Evolutionary conservation across 768 basidiomycete genomes (phyloP).

Genomic region (Cyclocybe cylindracea): DNA sequence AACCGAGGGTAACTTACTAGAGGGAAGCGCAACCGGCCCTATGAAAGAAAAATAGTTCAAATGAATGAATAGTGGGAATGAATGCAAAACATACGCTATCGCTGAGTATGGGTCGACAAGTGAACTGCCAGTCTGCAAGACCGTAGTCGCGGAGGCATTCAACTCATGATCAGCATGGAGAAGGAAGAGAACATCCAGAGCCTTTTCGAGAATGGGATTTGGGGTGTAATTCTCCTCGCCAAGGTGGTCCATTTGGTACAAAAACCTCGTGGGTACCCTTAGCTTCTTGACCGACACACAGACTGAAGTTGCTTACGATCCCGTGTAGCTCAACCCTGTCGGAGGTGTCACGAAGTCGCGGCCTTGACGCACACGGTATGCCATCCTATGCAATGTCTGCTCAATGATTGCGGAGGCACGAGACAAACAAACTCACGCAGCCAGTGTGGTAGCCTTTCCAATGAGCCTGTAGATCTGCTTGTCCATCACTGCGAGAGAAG

Average conservation of each 20-base stretch:
- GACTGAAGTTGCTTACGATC: constrained; percentile 51
- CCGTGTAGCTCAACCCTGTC: constrained; percentile 79
- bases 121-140: constrained; percentile 86
- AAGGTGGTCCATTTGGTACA: constrained; percentile 90
- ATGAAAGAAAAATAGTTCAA: neutral
- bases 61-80: neutral
- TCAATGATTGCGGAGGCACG: constrained; percentile 1
- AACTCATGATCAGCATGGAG: constrained; percentile 91
- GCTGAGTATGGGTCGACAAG: constrained; percentile 91
- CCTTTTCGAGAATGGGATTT: constrained; percentile 83
- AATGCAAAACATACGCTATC: constrained; percentile 54
- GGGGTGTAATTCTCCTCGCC: constrained; percentile 73
- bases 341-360: constrained; percentile 86
- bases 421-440: constrained; percentile 57
- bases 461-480: constrained; percentile 90
- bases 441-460: constrained; percentile 86
- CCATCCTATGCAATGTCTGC: constrained; percentile 58
- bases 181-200: constrained; percentile 85
- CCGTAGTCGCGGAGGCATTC: constrained; percentile 84
- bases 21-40: constrained; percentile 87
- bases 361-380: constrained; percentile 90
- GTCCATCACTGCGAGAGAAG: constrained; percentile 80
- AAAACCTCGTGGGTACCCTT: constrained; percentile 49
- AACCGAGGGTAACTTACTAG: constrained; percentile 58
- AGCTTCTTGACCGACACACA: neutral